Base-by-base conservation (phyloP, 306 rosid species). In the Ziziphus jujuba region DNA sequence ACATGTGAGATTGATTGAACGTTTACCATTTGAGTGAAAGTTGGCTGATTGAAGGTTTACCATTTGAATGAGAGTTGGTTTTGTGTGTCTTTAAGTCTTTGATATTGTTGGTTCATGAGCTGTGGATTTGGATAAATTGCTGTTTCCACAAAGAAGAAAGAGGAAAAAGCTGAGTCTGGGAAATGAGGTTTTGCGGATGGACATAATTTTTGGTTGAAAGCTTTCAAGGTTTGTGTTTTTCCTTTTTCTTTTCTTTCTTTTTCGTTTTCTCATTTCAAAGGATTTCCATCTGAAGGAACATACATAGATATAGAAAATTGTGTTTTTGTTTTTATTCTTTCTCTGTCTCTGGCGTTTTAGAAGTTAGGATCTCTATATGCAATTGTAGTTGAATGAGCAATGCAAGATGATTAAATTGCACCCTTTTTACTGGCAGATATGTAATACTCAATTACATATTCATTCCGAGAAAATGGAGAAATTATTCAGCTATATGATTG, bases 131-230 rank as follows among this genome's bases (percentile, higher is more conserved):
- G 51, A 15, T 31, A 48, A 64, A 15, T 74, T 35, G 43, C 16
- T 33, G 31, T 20, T 75, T 40, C 38, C 61, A 21, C 67, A 23
- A 48, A 51, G 7, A 56, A 66, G 22, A 40, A 33, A 47, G 53
- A 65, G 36, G 61, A 62, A 20, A 48, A 24, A 61, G 22, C 56
- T 48, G 22, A 36, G 72, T 51, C 61, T 56, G 59, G 52, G 57
- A 71, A 63, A 80, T 72, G 84, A 71, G 75, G 62, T 65, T 74
- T 45, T 33, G 80, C 57, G 5, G 70, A 67, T 71, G 66, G 65
- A 74, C 48, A 67, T 65, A 87, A 60, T 61, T 75, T n/a, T 55
- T 61, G 62, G 71, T 54, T 76, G 65, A 43, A 73, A 67, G 67
- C 60, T 13, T 56, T 61, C n/a, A 2, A 58, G 67, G 59, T 58